Evolutionary conservation across 495 filamentous ascomycete genomes (phyloP), one percentile per base, ranked within the genome.

Genomic region (Hypoxylon subgilvum): DNA sequence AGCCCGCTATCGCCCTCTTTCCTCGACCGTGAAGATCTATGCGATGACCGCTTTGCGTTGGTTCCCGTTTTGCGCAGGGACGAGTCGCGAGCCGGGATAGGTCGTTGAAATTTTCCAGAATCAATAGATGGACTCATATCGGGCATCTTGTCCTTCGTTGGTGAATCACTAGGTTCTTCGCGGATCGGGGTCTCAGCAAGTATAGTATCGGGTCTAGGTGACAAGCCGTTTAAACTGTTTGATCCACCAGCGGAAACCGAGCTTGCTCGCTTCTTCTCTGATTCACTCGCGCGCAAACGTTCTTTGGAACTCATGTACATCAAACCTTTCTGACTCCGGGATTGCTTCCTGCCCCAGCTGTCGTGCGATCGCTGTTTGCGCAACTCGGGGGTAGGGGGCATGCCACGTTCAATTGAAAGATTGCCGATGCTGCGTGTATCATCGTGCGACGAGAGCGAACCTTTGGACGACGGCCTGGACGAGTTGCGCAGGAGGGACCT

Each of bases 61-160:
- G 65, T 56, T 8, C 73, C 71, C 1, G 76, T 79, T 57, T 88
- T 87, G 32, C 86, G 76, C 31, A 90, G 66, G 5, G 86, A 89
- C 1, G 87, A 90, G 41, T 89, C 86, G 47, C 87, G 77, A 3
- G 80, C 76, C 4, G 88, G 88, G 40, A 91, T 88, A 7, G 80
- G 70, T 57, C 69, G 80, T 41, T 72, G 70, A 31, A 39, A 55
- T 46, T 38, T 63, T 30, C 28, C 46, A 32, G 34, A 34, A 62
- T 57, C 65, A 14, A 51, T 41, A 27, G 57, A 41, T 14, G 52
- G 63, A 27, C 55, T 57, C 17, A 61, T 12, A 13, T 60, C 39
- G 8, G 40, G 23, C 59, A 64, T 61, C 5, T 2, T 50, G 17
- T 49, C 65, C 35, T 60, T 46, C 1, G 21, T 64, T 17, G 72